A percentile compares a stretch with the other conserved stretches of the same genome.
Conservation (phyloP, 1,139 yeast genomes). For the Scheffersomyces quercinus region DNA sequence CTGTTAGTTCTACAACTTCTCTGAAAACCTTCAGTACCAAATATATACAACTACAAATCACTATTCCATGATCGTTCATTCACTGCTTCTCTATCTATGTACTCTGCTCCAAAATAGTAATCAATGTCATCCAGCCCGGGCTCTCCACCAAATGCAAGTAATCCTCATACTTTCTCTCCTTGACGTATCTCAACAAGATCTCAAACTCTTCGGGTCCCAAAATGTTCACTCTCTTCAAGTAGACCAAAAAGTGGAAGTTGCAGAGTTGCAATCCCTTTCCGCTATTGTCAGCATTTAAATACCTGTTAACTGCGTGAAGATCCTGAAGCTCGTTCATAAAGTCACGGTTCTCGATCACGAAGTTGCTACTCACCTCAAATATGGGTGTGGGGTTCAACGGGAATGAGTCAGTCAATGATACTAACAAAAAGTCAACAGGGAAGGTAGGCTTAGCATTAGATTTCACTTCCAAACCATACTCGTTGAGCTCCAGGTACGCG, state of each 20-base stretch:
- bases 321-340: constrained; percentile 76
- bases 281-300: constrained; percentile 42
- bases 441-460: constrained; percentile 93
- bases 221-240: constrained; percentile 54
- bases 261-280: constrained; percentile 45
- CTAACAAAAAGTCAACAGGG: constrained; percentile 90
- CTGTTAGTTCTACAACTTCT: not conserved
- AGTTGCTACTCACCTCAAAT: constrained; percentile 42
- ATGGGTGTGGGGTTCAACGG: constrained; percentile 62
- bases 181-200: constrained; percentile 45
- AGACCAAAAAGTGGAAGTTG: constrained; percentile 75
- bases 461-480: constrained; percentile 84
- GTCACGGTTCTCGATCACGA: constrained; percentile 79
- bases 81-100: constrained; percentile 7
- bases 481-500: constrained; percentile 80
- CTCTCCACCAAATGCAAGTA: constrained; percentile 59
- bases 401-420: constrained; percentile 91
- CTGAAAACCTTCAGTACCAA: not conserved
- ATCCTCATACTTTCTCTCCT: constrained; percentile 38
- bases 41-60: not conserved
- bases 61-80: too few relatives aligned
- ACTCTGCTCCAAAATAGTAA: constrained; percentile 55
- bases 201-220: constrained; percentile 52
- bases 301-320: constrained; percentile 40
- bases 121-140: constrained; percentile 76